These are phyloP conservation scores for Zygosaccharomyces pseudobailii DNA, from an alignment of 1,139 yeast species.

Conservation along the genomic window DNA sequence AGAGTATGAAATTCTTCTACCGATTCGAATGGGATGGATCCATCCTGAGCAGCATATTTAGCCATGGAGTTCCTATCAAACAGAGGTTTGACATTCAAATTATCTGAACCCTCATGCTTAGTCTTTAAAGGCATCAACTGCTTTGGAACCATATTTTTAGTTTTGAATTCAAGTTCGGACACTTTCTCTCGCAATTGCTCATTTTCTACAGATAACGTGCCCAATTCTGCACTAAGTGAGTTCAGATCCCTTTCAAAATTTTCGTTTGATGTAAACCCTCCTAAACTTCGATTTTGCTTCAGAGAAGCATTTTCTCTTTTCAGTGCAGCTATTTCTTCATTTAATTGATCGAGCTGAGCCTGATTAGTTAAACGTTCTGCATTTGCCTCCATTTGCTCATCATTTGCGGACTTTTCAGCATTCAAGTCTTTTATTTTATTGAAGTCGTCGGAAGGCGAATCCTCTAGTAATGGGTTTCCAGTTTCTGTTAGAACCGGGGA, in stretches of 20 bases:
- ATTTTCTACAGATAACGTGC: constrained; percentile 32
- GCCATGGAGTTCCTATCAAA: constrained; percentile 7
- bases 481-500: constrained; percentile 3
- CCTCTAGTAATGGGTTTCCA: neutral
- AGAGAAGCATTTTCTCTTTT: constrained; percentile 6
- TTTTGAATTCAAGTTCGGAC: constrained; percentile 29
- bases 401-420: too few relatives aligned
- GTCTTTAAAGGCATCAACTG: neutral
- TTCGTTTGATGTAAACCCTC: constrained; percentile 10
- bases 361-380: neutral
- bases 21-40: constrained; percentile 43
- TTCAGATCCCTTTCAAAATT: constrained; percentile 23
- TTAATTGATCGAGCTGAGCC: neutral
- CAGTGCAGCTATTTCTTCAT: constrained; percentile 2
- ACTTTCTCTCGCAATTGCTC: constrained; percentile 32
- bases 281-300: constrained; percentile 47
- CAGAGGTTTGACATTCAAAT: neutral
- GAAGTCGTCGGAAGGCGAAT: neutral
- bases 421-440: neutral
- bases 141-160: constrained; percentile 11
- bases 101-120: neutral
- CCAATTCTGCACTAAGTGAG: constrained; percentile 24
- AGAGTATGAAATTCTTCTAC: constrained; percentile 46
- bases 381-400: neutral
- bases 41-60: constrained; percentile 26